Percentiles rank a stretch among this genome's conserved stretches.
Conservation (phyloP, 352 stramenopile species). For the Albugo candida region DNA sequence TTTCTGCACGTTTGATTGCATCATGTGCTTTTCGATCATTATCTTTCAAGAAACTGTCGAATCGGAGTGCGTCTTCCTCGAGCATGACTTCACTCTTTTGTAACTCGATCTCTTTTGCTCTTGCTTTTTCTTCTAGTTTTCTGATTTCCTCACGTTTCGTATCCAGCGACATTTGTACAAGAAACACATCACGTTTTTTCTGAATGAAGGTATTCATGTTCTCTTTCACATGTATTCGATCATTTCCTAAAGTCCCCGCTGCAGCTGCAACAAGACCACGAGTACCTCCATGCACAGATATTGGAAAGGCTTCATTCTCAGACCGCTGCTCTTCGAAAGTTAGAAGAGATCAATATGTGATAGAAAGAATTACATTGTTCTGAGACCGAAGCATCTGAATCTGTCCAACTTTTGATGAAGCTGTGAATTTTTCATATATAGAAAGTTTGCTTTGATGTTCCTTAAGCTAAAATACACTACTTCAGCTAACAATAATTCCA, state of each 20-base stretch:
- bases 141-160: constrained; percentile 93
- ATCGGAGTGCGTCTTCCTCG: constrained; percentile 88
- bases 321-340: not conserved
- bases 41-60: constrained; percentile 94
- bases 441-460: constrained; percentile 40
- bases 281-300: constrained; percentile 50
- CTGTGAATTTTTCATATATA: constrained; percentile 83
- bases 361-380: constrained; percentile 18
- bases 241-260: constrained; percentile 60
- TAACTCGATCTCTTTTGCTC: constrained; percentile 88
- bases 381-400: constrained; percentile 53
- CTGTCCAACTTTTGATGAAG: constrained; percentile 59
- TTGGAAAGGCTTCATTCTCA: constrained; percentile 24
- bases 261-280: constrained; percentile 57
- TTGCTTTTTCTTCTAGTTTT: constrained; percentile 91
- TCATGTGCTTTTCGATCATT: constrained; percentile 95
- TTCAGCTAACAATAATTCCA: not conserved
- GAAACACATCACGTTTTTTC: constrained; percentile 95
- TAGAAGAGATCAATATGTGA: not conserved
- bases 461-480: not conserved
- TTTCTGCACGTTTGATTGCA: constrained; percentile 87
- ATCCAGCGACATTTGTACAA: constrained; percentile 90
- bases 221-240: constrained; percentile 84
- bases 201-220: constrained; percentile 91
- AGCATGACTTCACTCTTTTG: constrained; percentile 92